These are phyloP conservation scores for Aspergillus avenaceus DNA, from an alignment of 495 filamentous ascomycete species.

Conservation along the genomic window DNA sequence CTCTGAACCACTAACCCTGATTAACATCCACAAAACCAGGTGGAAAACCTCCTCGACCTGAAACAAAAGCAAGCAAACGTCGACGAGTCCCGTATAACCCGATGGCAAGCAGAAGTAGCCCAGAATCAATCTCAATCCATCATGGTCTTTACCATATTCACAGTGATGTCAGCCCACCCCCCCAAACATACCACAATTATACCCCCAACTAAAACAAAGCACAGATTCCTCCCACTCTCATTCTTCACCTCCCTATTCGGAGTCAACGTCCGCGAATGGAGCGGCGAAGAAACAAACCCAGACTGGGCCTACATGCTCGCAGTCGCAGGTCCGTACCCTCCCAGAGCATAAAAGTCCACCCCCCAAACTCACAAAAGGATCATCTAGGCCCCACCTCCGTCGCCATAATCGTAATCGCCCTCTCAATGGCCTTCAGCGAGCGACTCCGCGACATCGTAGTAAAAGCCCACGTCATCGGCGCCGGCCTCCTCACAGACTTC, in stretches of 20 bases:
- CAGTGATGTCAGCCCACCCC: constrained; percentile 56
- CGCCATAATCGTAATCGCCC: constrained; percentile 38
- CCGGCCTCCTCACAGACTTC: constrained; percentile 24
- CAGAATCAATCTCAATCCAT: constrained; percentile 59
- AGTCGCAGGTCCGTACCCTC: constrained; percentile 25
- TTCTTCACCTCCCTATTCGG: constrained; percentile 68
- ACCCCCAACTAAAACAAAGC: constrained; percentile 6
- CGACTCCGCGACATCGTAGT: constrained; percentile 27
- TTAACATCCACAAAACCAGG: constrained; percentile 27
- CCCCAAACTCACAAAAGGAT: too few species aligned
- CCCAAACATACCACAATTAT: constrained; percentile 16
- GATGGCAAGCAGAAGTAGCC: constrained; percentile 59
- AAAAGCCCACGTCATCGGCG: constrained; percentile 23
- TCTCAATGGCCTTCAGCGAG: constrained; percentile 41
- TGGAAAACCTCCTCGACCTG: constrained; percentile 63
- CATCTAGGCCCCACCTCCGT: constrained; percentile 33
- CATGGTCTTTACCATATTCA: constrained; percentile 69
- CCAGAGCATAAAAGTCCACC: not conserved
- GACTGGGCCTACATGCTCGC: constrained; percentile 29
- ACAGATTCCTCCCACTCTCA: constrained; percentile 55
- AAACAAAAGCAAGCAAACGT: constrained; percentile 67
- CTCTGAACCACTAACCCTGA: not conserved
- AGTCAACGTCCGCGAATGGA: constrained; percentile 64
- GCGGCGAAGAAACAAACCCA: constrained; percentile 31
- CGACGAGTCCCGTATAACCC: constrained; percentile 61